Evolutionary conservation across 208 protist species (phyloP).

Genomic region (Strigomonas culicis): DNA sequence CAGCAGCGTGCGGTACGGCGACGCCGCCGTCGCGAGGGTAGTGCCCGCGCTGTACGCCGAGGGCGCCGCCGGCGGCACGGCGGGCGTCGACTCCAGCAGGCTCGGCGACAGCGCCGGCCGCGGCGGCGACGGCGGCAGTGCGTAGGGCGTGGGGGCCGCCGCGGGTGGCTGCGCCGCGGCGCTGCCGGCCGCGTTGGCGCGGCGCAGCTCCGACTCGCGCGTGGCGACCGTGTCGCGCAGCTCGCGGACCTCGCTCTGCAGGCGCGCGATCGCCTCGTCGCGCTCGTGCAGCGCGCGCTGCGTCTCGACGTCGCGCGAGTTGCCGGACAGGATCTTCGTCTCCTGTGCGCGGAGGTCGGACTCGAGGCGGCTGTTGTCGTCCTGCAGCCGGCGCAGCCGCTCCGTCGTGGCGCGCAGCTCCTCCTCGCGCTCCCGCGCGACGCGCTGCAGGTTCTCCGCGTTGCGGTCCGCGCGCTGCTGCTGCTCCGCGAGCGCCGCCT

Average conservation of each 20-base stretch:
- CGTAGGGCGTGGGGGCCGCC: not conserved
- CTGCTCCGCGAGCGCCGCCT: conserved; percentile 39
- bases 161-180: not conserved
- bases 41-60: not conserved
- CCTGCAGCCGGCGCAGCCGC: conserved; percentile 24
- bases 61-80: not conserved
- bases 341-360: conserved; percentile 30
- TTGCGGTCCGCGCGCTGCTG: conserved; percentile 33
- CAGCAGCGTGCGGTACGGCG: not conserved
- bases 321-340: conserved; percentile 21
- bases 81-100: not conserved
- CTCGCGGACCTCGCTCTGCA: conserved; percentile 41
- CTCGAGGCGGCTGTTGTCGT: conserved; percentile 42
- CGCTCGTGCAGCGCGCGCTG: conserved; percentile 39
- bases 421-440: conserved; percentile 41
- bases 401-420: conserved; percentile 34
- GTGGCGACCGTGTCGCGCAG: conserved; percentile 25
- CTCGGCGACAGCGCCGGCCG: not conserved
- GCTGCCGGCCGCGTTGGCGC: not conserved
- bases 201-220: conserved; percentile 13
- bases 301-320: conserved; percentile 21
- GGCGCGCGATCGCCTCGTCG: conserved; percentile 32
- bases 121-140: conserved; percentile 10
- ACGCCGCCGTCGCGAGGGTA: not conserved
- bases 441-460: conserved; percentile 31